Conservation (phyloP, 148 eudicot genomes). For the Fagopyrum homotropicum region DNA sequence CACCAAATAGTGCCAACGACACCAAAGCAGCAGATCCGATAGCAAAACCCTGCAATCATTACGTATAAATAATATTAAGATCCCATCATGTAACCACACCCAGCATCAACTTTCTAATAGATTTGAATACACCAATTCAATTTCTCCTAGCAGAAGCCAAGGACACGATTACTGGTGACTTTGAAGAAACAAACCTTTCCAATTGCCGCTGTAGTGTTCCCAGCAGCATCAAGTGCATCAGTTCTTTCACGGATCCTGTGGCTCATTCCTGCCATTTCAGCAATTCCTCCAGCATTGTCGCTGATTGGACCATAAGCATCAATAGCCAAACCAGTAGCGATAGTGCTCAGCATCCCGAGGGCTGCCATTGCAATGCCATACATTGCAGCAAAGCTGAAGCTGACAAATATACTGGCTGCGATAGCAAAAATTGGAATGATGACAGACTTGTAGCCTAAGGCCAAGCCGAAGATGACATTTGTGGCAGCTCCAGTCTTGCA, state of each 20-base stretch:
- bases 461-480: constrained; percentile 69
- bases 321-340: constrained; percentile 32
- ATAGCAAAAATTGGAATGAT: constrained; percentile 20
- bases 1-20: constrained; percentile 30
- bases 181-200: constrained; percentile 21
- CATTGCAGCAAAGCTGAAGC: constrained; percentile 23
- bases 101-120: not conserved
- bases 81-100: not conserved
- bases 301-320: constrained; percentile 36
- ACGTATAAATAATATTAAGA: too few species aligned
- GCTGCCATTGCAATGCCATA: constrained; percentile 27
- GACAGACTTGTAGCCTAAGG: constrained; percentile 62
- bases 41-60: constrained; percentile 24
- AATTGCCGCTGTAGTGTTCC: constrained; percentile 33
- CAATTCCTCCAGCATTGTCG: constrained; percentile 36
- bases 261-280: constrained; percentile 34
- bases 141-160: too few species aligned
- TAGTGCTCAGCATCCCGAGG: constrained; percentile 32
- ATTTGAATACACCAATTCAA: not conserved
- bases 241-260: constrained; percentile 32
- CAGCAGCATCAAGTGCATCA: constrained; percentile 32
- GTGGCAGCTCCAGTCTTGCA: constrained; percentile 80
- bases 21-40: constrained; percentile 34
- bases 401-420: constrained; percentile 15
- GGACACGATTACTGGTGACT: too few species aligned